Percentiles rank a stretch among this genome's conserved stretches.
phyloP scores from a whole-genome alignment of 768 basidiomycete species.

The Royoungia palumana region DNA sequence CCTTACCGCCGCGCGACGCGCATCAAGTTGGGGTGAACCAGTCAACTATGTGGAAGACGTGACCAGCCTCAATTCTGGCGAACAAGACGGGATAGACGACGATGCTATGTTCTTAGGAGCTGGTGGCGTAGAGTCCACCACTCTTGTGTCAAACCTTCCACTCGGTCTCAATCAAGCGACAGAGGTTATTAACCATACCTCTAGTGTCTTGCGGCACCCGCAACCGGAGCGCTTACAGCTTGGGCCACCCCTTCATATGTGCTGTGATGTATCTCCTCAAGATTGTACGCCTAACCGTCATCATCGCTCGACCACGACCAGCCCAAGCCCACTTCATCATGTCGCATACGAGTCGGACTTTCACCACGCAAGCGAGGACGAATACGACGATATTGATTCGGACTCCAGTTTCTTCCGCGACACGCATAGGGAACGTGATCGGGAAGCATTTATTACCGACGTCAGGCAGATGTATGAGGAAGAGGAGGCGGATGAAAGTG shows the following conservation, averaged over 20 bases:
- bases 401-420: constrained; percentile 35
- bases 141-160: constrained; percentile 34
- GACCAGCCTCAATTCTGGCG: constrained; percentile 43
- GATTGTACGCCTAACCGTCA: constrained; percentile 22
- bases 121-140: constrained; percentile 39
- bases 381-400: constrained; percentile 31
- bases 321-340: constrained; percentile 39
- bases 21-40: constrained; percentile 63
- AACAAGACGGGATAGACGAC: constrained; percentile 46
- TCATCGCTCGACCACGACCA: constrained; percentile 33
- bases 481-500: constrained; percentile 34
- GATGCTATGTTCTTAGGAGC: constrained; percentile 54
- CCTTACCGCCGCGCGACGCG: constrained; percentile 49
- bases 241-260: constrained; percentile 18
- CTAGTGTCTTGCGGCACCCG: constrained; percentile 25
- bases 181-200: constrained; percentile 19
- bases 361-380: constrained; percentile 29
- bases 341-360: constrained; percentile 31
- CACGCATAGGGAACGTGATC: constrained; percentile 23
- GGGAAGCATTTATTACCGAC: constrained; percentile 28
- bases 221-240: constrained; percentile 30
- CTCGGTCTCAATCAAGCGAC: constrained; percentile 29
- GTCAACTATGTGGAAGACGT: constrained; percentile 41
- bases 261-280: constrained; percentile 25
- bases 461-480: constrained; percentile 32